phyloP scores from a whole-genome alignment of 345 rosid species.

The Clarkia xantiana region DNA sequence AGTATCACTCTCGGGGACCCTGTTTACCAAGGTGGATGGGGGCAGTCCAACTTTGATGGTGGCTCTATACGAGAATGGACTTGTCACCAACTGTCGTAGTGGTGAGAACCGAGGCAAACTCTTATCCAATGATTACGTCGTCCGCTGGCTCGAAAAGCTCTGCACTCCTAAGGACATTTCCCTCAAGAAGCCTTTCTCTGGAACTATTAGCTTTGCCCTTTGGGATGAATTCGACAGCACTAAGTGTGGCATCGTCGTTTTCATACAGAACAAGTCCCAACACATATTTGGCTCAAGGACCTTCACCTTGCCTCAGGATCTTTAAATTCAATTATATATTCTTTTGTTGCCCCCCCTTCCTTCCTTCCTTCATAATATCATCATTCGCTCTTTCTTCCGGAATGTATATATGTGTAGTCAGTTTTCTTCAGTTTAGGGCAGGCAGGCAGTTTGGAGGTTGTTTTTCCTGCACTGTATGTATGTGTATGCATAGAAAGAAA shows the following conservation, averaged over 20 bases:
- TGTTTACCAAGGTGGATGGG: slow-evolving; percentile 41
- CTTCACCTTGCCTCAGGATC: slow-evolving; percentile 36
- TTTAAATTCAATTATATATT: no score
- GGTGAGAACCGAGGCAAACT: slow-evolving; percentile 78
- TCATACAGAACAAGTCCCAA: slow-evolving; percentile 46
- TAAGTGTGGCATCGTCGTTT: slow-evolving; percentile 64
- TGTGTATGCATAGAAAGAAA: no score
- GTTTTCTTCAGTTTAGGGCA: no score
- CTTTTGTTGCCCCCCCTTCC: no score
- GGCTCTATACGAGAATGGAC: slow-evolving; percentile 60
- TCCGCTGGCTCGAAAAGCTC: slow-evolving; percentile 64
- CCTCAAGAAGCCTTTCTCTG: slow-evolving; percentile 47
- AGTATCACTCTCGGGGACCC: slow-evolving; percentile 40
- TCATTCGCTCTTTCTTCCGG: no score
- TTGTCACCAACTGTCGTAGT: slow-evolving; percentile 40
- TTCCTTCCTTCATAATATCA: no score
- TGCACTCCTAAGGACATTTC: slow-evolving; percentile 48
- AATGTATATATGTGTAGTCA: no score
- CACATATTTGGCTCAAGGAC: slow-evolving; percentile 65
- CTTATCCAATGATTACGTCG: slow-evolving; percentile 59
- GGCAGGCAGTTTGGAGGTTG: no score
- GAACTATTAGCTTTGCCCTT: slow-evolving; percentile 43
- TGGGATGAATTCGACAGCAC: slow-evolving; percentile 59
- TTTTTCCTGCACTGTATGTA: no score
- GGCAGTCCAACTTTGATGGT: slow-evolving; percentile 52